These are phyloP conservation scores for Metschnikowia similis DNA, from an alignment of 805 yeast species.

Conservation along the genomic window DNA sequence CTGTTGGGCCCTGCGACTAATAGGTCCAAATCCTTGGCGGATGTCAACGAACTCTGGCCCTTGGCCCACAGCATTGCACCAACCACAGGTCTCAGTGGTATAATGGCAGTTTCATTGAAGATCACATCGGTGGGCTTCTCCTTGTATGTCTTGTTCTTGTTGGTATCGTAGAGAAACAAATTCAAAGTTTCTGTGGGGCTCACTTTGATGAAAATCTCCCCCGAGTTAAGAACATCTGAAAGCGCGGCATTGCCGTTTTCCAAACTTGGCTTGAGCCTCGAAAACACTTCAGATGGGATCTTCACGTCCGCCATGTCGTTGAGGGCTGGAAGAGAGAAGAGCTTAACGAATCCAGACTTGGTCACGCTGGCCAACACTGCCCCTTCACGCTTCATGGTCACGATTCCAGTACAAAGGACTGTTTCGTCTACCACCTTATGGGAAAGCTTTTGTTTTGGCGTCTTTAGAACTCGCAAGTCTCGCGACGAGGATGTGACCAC, in stretches of 20 bases:
- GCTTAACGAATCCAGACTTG: constrained; percentile 44
- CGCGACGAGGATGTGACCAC: constrained; percentile 50
- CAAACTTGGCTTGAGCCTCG: constrained; percentile 20
- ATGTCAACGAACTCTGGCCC: constrained; percentile 59
- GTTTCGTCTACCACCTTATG: constrained; percentile 56
- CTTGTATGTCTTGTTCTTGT: constrained; percentile 18
- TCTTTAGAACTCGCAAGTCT: constrained; percentile 60
- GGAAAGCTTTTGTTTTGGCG: constrained; percentile 58
- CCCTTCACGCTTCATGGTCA: constrained; percentile 41
- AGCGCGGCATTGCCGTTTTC: constrained; percentile 19
- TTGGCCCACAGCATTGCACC: constrained; percentile 83
- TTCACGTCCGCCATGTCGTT: constrained; percentile 51
- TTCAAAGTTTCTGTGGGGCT: constrained; percentile 43
- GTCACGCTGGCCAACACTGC: constrained; percentile 45
- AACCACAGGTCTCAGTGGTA: constrained; percentile 77
- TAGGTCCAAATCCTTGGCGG: constrained; percentile 56
- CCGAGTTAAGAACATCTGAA: constrained; percentile 42
- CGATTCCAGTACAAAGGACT: constrained; percentile 47
- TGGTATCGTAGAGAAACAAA: constrained; percentile 21
- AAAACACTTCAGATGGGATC: constrained; percentile 27
- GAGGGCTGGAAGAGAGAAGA: constrained; percentile 57
- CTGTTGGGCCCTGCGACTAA: constrained; percentile 75
- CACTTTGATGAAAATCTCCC: constrained; percentile 55
- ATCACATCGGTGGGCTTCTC: constrained; percentile 48
- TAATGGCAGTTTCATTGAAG: constrained; percentile 61